Base-by-base conservation (phyloP, 192 early-diverging fungal species). In the Piromyces sp. region DNA sequence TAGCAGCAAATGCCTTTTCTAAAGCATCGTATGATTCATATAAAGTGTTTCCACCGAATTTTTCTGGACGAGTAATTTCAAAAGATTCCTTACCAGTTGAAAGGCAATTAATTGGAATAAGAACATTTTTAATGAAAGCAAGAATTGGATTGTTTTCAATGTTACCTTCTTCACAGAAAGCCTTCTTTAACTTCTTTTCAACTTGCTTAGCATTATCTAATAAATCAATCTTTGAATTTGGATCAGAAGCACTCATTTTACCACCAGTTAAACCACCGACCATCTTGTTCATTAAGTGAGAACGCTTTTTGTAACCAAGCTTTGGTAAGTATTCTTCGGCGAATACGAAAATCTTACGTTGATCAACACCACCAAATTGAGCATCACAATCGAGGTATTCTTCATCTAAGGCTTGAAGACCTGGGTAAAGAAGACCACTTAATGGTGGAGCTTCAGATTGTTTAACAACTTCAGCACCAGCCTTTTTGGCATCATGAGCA, bases 221-320 rank as follows among this genome's bases (percentile, higher is more conserved):
- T 82, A 99, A 86, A 86, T 99, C 98, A 81, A 99, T 95, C 90
- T 99, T 99, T 79, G 96, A 96, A 83, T 99, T 94, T 9, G 95
- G 93, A 80, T 97, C 98, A 3, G 96, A 98, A 16, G 96, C 92
- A 58, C 92, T 94, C 98, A 99, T 99, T 88, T 99, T 99, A 82
- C 89, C 86, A 11, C 98, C 98, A 58, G 92, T 88, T 42, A 99
- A 90, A 51, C 97, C 97, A 36, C 96, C 94, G 1, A 99, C 92
- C 97, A 99, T 99, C 9, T 92, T 87, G 87, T 97, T 99, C 97
- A 99, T 99, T 83, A 99, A 88, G 85, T 99, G 97, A 37, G 94
- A 90, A 78, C 97, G 94, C 88, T 99, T 99, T 85, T 94, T 93
- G 90, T 97, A 99, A 31, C 96, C 97, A 22, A 99, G 86, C 30